These are phyloP conservation scores for Torulaspora microellipsoides DNA, from an alignment of 805 yeast genomes.

Conservation along the genomic window DNA sequence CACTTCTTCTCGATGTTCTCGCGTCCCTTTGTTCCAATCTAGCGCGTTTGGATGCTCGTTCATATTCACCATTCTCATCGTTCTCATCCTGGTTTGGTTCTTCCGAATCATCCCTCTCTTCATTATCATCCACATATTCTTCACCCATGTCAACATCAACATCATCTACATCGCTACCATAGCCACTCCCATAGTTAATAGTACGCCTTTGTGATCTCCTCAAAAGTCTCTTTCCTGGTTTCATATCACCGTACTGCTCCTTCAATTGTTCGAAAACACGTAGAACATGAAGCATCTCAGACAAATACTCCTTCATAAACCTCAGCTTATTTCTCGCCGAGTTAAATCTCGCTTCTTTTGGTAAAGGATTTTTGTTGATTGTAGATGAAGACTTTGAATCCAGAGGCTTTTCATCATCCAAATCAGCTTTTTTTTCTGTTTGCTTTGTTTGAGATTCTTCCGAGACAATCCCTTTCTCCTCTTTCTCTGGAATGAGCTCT, in stretches of 20 bases:
- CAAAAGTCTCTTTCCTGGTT: conserved; percentile 27
- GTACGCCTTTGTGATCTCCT: conserved; percentile 28
- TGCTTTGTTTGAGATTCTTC: neutral
- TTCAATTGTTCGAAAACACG: conserved; percentile 61
- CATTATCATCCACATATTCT: conserved; percentile 17
- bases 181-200: conserved; percentile 18
- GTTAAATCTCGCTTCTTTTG: conserved; percentile 24
- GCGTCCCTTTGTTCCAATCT: conserved; percentile 11
- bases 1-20: conserved; percentile 10
- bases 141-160: conserved; percentile 18
- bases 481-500: too few relatives aligned
- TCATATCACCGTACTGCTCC: conserved; percentile 46
- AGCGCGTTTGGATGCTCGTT: conserved; percentile 12
- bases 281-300: conserved; percentile 39
- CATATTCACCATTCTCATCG: conserved; percentile 9
- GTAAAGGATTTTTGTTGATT: conserved; percentile 21
- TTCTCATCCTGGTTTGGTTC: conserved; percentile 16
- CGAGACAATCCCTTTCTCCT: too few relatives aligned
- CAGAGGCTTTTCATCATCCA: neutral
- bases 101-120: conserved; percentile 7
- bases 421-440: conserved; percentile 2
- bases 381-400: conserved; percentile 3
- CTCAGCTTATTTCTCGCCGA: conserved; percentile 21
- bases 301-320: conserved; percentile 19
- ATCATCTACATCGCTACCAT: conserved; percentile 12